A percentile compares a stretch with the other conserved stretches of the same genome.
phyloP scores from a whole-genome alignment of 169 alveolate species.

The Plasmodium cynomolgi region DNA sequence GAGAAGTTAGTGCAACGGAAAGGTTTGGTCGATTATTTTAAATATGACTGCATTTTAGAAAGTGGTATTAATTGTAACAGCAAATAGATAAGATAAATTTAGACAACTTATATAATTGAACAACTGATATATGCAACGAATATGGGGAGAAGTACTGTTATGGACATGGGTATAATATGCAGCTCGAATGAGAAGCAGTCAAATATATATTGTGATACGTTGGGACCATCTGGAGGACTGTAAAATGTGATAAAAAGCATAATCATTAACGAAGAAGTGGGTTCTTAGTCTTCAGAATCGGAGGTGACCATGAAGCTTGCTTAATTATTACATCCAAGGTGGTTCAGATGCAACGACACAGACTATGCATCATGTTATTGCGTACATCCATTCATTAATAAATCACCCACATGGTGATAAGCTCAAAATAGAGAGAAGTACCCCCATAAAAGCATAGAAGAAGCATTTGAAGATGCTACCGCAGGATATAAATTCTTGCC shows the following conservation, averaged over 20 bases:
- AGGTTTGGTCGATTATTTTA: neutral
- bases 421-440: neutral
- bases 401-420: neutral
- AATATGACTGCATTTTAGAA: neutral
- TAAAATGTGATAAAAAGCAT: neutral
- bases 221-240: neutral
- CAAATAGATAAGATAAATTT: neutral
- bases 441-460: neutral
- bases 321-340: neutral
- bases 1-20: neutral
- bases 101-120: neutral
- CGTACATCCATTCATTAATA: neutral
- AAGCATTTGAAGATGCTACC: neutral
- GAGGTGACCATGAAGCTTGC: neutral
- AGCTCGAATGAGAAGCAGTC: neutral
- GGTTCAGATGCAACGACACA: neutral
- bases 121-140: neutral
- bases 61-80: neutral
- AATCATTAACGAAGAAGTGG: neutral
- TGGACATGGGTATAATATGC: neutral
- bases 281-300: neutral
- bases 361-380: neutral
- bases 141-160: neutral
- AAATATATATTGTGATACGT: neutral
- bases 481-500: neutral